Percentiles rank a stretch among this genome's conserved stretches.
These are phyloP conservation scores for Salix koriyanagi DNA, from an alignment of 345 rosid genomes.

Conservation along the genomic window DNA sequence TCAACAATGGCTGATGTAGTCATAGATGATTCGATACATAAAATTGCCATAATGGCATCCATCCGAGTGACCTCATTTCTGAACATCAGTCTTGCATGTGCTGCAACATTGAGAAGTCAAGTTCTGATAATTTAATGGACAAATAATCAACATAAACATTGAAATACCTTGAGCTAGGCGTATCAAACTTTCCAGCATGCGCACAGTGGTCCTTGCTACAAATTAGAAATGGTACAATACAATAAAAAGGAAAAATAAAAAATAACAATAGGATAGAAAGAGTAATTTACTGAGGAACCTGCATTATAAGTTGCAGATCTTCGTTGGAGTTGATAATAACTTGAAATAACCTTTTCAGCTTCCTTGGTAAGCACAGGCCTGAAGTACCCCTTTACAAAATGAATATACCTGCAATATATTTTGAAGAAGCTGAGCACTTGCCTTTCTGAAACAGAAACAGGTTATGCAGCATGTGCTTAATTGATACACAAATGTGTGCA, in stretches of 20 bases:
- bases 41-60: constrained; percentile 87
- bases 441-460: not conserved
- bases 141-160: not conserved
- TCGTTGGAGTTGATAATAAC: constrained; percentile 92
- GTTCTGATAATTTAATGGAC: not conserved
- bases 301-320: constrained; percentile 87
- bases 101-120: constrained; percentile 35
- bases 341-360: constrained; percentile 83
- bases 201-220: constrained; percentile 92
- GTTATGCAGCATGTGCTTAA: not conserved
- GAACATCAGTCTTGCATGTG: constrained; percentile 96
- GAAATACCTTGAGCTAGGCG: constrained; percentile 87
- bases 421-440: constrained; percentile 2
- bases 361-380: constrained; percentile 76
- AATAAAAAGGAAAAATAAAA: not conserved
- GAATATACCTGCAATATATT: constrained; percentile 60
- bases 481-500: not conserved
- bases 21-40: constrained; percentile 95
- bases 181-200: constrained; percentile 95
- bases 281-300: constrained; percentile 39
- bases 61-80: constrained; percentile 75
- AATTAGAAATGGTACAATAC: constrained; percentile 6
- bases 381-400: constrained; percentile 70
- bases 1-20: constrained; percentile 90
- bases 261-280: constrained; percentile 4